These are phyloP conservation scores for Cucurbita moschata DNA, from an alignment of 306 rosid genomes.

Conservation along the genomic window DNA sequence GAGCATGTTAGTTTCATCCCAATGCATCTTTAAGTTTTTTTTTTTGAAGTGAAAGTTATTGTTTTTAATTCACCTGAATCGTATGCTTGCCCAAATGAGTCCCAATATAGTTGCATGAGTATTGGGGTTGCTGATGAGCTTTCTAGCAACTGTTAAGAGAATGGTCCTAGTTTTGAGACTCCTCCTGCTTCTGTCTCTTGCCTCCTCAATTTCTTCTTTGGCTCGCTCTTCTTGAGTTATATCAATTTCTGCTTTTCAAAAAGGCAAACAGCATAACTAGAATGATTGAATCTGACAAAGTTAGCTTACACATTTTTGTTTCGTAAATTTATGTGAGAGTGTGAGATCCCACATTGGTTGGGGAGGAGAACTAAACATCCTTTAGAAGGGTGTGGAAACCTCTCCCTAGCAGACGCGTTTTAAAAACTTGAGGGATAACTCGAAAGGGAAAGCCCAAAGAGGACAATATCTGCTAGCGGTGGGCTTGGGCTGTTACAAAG, in stretches of 20 bases:
- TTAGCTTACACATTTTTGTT: not conserved
- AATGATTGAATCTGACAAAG: not conserved
- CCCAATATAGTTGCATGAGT: constrained; percentile 80
- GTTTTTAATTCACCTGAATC: constrained; percentile 37
- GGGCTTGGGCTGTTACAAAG: no score
- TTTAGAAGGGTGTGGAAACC: no score
- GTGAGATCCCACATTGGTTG: no score
- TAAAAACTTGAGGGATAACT: no score
- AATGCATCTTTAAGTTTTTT: not conserved
- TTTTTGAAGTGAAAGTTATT: not conserved
- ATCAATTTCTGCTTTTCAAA: constrained; percentile 38
- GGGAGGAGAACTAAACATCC: no score
- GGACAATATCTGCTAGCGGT: no score
- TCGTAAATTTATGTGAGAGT: not conserved
- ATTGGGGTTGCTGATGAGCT: constrained; percentile 63
- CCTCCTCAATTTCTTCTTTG: constrained; percentile 50
- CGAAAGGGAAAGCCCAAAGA: no score
- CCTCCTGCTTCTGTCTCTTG: constrained; percentile 19
- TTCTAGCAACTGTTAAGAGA: constrained; percentile 62
- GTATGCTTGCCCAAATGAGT: constrained; percentile 70
- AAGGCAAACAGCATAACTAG: constrained; percentile 9
- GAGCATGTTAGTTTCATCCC: constrained; percentile 4
- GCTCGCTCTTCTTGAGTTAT: constrained; percentile 32
- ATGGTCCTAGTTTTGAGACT: constrained; percentile 33
- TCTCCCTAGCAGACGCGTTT: no score